Percentiles rank a stretch among this genome's conserved stretches.
These are phyloP conservation scores for Venturia nashicola DNA, from an alignment of 2,329 filamentous ascomycete species.

Conservation along the genomic window DNA sequence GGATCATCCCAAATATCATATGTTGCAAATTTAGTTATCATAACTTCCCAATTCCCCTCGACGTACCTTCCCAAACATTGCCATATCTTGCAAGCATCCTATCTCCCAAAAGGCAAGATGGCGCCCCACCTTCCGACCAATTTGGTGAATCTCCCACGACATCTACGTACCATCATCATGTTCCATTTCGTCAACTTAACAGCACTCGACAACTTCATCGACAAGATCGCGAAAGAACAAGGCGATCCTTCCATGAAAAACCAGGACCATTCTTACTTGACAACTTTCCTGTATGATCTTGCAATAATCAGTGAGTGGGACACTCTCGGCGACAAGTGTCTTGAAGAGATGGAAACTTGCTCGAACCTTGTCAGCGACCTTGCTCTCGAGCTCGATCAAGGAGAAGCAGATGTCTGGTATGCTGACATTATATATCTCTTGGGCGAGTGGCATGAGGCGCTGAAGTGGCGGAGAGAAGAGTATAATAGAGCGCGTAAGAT, in stretches of 20 bases:
- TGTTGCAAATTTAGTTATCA: background rate
- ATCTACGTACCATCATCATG: background rate
- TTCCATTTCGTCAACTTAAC: background rate
- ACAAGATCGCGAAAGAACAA: background rate
- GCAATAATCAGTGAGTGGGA: background rate
- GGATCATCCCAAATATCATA: background rate
- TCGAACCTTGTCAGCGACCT: background rate
- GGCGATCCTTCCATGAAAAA: background rate
- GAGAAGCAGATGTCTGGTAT: background rate
- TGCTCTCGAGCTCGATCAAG: background rate
- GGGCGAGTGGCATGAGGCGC: background rate
- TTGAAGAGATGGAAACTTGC: background rate
- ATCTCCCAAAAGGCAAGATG: background rate
- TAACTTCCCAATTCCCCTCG: background rate
- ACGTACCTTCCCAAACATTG: background rate
- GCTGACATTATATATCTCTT: background rate
- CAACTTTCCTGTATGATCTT: background rate
- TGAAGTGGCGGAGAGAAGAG: background rate
- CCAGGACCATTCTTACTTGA: background rate
- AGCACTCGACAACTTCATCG: background rate
- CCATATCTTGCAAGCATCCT: background rate
- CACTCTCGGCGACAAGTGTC: background rate
- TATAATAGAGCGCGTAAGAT: background rate
- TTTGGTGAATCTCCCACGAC: background rate
- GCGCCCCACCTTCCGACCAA: background rate